Base-by-base conservation (phyloP, 1,284 basidiomycete genomes). In the Irpex lacteus region DNA sequence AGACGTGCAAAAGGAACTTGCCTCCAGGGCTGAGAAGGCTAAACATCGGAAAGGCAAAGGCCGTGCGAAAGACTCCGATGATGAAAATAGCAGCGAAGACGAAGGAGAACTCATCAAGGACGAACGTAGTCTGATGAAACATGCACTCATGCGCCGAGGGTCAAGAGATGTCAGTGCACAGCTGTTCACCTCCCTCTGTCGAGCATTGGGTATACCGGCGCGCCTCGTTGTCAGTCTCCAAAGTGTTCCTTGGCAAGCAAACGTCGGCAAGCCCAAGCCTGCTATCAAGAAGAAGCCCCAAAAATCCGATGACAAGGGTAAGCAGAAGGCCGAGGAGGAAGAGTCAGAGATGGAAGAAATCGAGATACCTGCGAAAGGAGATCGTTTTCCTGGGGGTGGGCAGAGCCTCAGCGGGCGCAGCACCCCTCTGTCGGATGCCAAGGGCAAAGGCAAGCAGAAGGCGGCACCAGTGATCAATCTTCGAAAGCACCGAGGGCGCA, bases 151-250 rank as follows among this genome's bases (percentile, higher is more conserved):
- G 81, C 85, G 85, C 63, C 82, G 80, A 63, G 98, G 96, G 2
- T 94, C 91, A 19, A 83, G 94, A 65, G 97, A 99, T 75, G 87
- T 90, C 47, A 94, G 92, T 65, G 92, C 95, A 0, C 94, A 97
- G 71, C 83, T 99, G 5, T 98, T 98, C 73, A 97, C 95, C 8
- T 88, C 93, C 0, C 80, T 98, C 0, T 96, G 95, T 73, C 84
- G 98, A 15, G 92, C 90, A 3, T 82, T 98, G 7, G 91, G 90
- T 11, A 89, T 99, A 19, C 96, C 96, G 0, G 86, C 95, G 1
- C 83, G 98, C 32, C 81, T 99, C 49, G 92, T 98, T 13, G 89
- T 92, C 65, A 97, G 94, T 70, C 75, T 98, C 49, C 97, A 99
- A 75, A 90, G 92, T 61, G 88, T 98, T 11, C 92, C 93, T 2